Evolutionary conservation across 1,284 basidiomycete species (phyloP), one percentile per base, ranked within the genome.

Genomic region (Cryptococcus floricola): DNA sequence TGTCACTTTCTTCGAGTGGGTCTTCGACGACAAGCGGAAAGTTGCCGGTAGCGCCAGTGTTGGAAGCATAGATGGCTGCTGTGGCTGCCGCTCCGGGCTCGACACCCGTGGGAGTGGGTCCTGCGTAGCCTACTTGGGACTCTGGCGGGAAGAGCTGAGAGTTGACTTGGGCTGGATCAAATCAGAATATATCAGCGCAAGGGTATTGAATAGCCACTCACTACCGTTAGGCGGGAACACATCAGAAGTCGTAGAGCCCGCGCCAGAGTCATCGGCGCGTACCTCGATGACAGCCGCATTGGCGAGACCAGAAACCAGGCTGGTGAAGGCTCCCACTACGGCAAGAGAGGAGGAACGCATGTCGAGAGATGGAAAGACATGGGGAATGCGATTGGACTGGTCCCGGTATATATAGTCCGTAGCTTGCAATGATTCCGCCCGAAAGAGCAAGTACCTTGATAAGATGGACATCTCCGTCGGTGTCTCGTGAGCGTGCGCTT

Each of bases 81-180:
- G 82, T 84, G 39, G 73, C 71, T 45, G 81, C 78, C 0, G 80
- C 78, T 34, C 73, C 74, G 4, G 82, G 77, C 64, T 83, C 81
- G 52, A 80, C 79, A 18, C 82, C 83, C 53, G 82, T 82, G 0
- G 75, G 68, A 0, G 82, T 83, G 8, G 79, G 67, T 5, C 80
- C 80, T 39, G 78, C 65, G 59, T 79, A 82, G 2, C 82, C 82
- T 18, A 83, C 78, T n/a, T 73, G 70, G 14, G 71, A 70, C 41
- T 75, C 80, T 54, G 70, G 71, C 4, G 79, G 80, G 65, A 82
- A 83, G 55, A 77, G 54, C 9, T 45, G 54, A 1, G 64, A 48
- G 61, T 73, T 64, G 18, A 65, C 66, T 6, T 45, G 49, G 48
- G 66, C 67, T 63, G 34, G 19, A 41, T 10, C 7, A 13, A 31